Percentiles rank a stretch among this genome's conserved stretches.
phyloP scores from a whole-genome alignment of 371 early-diverging fungal genomes.

The Paraphysoderma sedebokerense region DNA sequence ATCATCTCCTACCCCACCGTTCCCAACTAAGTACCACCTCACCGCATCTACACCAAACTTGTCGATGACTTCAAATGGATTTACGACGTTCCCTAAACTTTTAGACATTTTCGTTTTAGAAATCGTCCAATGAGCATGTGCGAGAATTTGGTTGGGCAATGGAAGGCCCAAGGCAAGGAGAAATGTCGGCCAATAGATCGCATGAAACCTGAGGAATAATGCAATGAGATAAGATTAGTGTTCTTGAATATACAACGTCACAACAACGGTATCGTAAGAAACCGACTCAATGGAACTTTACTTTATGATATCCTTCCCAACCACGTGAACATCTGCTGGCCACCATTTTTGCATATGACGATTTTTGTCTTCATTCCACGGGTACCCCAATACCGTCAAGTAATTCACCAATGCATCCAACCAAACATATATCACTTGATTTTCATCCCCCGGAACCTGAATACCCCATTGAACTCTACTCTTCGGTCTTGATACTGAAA shows the following conservation, averaged over 20 bases:
- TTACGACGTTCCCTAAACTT: slow-evolving; percentile 73
- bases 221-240: not conserved
- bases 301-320: slow-evolving; percentile 92
- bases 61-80: slow-evolving; percentile 52
- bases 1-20: slow-evolving; percentile 76
- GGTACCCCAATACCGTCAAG: slow-evolving; percentile 69
- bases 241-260: not conserved
- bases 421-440: slow-evolving; percentile 92
- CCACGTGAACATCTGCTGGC: slow-evolving; percentile 67
- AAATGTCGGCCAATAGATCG: slow-evolving; percentile 91
- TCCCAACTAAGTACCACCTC: slow-evolving; percentile 76
- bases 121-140: slow-evolving; percentile 90
- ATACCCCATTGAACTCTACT: slow-evolving; percentile 81
- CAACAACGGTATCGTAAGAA: not conserved
- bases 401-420: slow-evolving; percentile 90
- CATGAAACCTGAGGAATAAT: slow-evolving; percentile 51
- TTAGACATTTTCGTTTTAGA: slow-evolving; percentile 84
- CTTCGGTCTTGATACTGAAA: slow-evolving; percentile 71
- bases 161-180: slow-evolving; percentile 70
- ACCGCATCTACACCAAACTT: slow-evolving; percentile 68
- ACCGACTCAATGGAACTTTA: slow-evolving; percentile 6
- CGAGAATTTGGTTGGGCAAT: slow-evolving; percentile 57
- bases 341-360: slow-evolving; percentile 21
- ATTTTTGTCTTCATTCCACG: slow-evolving; percentile 23
- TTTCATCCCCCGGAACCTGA: slow-evolving; percentile 53